Conservation (phyloP, 345 rosid genomes). For the Hibiscus tridactylites region DNA sequence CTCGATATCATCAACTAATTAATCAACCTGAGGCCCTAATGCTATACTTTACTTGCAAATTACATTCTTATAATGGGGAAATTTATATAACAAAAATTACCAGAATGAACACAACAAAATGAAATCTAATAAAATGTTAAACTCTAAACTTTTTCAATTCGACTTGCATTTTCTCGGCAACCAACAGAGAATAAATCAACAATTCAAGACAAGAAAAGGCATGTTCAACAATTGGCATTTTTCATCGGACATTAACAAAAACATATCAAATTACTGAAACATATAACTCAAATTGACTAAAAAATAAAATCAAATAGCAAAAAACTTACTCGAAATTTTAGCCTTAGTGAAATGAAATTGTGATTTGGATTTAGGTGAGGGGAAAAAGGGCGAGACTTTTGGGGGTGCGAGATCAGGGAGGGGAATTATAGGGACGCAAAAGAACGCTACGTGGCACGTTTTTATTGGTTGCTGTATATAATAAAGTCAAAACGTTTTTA, state of each 20-base stretch:
- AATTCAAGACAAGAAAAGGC: neutral
- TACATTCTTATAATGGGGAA: neutral
- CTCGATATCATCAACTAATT: constrained; percentile 1
- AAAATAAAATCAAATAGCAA: neutral
- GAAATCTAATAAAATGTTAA: neutral
- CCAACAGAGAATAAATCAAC: constrained; percentile 8
- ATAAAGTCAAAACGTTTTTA: constrained; percentile 19
- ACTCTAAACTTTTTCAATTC: neutral
- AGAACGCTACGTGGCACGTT: constrained; percentile 11
- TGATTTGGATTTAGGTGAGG: constrained; percentile 6
- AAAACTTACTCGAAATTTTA: constrained; percentile 18
- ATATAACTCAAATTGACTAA: neutral
- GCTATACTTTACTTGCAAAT: neutral
- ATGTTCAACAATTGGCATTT: neutral
- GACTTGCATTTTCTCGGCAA: constrained; percentile 6
- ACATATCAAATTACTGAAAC: neutral
- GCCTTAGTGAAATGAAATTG: neutral
- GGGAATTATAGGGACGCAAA: constrained; percentile 24
- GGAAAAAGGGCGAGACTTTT: neutral
- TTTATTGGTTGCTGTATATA: neutral
- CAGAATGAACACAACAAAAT: neutral
- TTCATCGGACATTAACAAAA: neutral
- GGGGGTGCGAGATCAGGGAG: constrained; percentile 24
- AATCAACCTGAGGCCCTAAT: neutral
- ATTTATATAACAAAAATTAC: neutral